phyloP scores from a whole-genome alignment of 768 basidiomycete genomes.

The Porpolomopsis calyptriformis region DNA sequence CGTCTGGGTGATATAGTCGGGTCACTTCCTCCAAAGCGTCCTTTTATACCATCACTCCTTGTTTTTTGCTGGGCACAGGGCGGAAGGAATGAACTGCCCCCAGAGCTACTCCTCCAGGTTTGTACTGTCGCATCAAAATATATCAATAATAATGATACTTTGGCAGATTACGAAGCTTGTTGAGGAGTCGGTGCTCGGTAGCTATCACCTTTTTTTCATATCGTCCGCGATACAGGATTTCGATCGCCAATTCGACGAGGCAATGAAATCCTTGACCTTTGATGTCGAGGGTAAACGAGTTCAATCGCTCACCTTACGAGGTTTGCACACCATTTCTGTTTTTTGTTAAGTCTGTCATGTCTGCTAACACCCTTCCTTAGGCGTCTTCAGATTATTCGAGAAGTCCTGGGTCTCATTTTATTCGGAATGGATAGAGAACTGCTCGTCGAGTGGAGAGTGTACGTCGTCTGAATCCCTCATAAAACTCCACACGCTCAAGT shows the following conservation, averaged over 20 bases:
- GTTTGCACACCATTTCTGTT: conserved; percentile 20
- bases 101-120: conserved; percentile 57
- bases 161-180: conserved; percentile 41
- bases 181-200: conserved; percentile 29
- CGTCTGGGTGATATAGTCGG: conserved; percentile 57
- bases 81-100: conserved; percentile 23
- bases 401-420: conserved; percentile 29
- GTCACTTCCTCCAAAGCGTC: conserved; percentile 39
- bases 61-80: conserved; percentile 50
- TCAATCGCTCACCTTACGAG: conserved; percentile 33
- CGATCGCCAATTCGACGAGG: conserved; percentile 42
- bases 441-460: conserved; percentile 35
- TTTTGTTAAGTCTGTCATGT: not conserved
- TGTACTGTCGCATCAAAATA: not conserved
- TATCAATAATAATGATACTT: not conserved
- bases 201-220: conserved; percentile 38
- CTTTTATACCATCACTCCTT: conserved; percentile 53
- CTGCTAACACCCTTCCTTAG: conserved; percentile 15
- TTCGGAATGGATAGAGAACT: conserved; percentile 38
- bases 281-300: conserved; percentile 53
- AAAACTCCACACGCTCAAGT: not conserved
- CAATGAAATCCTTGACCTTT: conserved; percentile 32
- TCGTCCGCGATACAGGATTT: conserved; percentile 43
- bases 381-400: conserved; percentile 33
- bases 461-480: conserved; percentile 17